A percentile compares a stretch with the other conserved stretches of the same genome.
Evolutionary conservation across 2,329 filamentous ascomycete species (phyloP).

Genomic region (Fusarium citri): DNA sequence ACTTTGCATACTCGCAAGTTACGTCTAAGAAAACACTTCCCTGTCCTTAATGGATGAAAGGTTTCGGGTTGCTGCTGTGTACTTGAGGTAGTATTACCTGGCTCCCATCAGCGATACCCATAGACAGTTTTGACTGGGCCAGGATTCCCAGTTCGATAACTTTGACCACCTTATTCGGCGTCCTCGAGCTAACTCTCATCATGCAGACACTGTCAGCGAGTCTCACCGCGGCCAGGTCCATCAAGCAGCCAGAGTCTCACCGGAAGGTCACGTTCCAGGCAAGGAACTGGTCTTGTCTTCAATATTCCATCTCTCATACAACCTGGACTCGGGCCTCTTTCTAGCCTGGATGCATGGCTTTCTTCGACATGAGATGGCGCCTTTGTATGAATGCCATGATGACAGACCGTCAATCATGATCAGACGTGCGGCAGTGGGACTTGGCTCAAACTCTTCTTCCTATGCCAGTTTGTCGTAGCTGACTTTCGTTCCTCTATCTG

Average conservation of each 20-base stretch:
- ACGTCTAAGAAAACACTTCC: not conserved
- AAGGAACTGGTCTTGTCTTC: not conserved
- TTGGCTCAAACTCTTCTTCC: not conserved
- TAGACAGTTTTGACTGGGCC: not conserved
- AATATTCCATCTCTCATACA: not conserved
- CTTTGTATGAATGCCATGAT: not conserved
- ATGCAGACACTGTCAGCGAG: not conserved
- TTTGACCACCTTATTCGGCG: not conserved
- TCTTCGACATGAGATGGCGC: not conserved
- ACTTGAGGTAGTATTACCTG: not conserved
- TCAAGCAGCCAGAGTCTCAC: not conserved
- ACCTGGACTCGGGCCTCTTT: not conserved
- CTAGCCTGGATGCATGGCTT: not conserved
- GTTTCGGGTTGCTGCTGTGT: not conserved
- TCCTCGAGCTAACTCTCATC: not conserved
- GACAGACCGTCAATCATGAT: not conserved
- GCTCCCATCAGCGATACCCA: not conserved
- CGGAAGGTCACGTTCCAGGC: not conserved
- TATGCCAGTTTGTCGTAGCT: not conserved
- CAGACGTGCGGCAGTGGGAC: not conserved
- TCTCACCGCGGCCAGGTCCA: not conserved
- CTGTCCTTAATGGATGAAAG: not conserved
- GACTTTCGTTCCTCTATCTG: not conserved
- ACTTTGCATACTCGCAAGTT: not conserved
- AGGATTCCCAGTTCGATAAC: not conserved